Evolutionary conservation across 306 rosid species (phyloP), one percentile per base, ranked within the genome.

Genomic region (Lotus japonicus): DNA sequence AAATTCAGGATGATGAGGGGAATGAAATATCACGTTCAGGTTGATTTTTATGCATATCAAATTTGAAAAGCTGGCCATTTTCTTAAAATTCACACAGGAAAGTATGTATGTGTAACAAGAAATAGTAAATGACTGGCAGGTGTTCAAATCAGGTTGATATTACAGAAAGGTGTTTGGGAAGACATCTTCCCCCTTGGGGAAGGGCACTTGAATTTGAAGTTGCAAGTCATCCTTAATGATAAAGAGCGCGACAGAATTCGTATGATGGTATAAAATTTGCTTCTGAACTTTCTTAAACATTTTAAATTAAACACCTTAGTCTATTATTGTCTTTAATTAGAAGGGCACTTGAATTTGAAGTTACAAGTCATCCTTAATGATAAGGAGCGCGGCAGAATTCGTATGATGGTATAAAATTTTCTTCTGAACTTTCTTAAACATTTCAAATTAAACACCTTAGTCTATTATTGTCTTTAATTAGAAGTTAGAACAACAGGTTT

Each of bases 101-200:
- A 68, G 49, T 23, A 11, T 39, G 48, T 80, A 55, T 57, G 44
- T 80, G 71, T 70, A 64, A 78, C 66, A 50, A 45, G 58, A 50
- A 59, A 66, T 39, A 55, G 61, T 70, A 49, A 78, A 39, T 80
- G 68, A 63, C 54, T 76, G 63, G 76, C 86, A 90, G 96, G 82
- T 56, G 43, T 94, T 79, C 84, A 84, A 55, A 72, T 77, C 17
- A 90, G 82, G 72, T 78, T 87, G 69, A 84, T 88, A 44, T 84
- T 95, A 51, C 96, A 88, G 72, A 90, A 81, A 73, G 96, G 96
- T 64, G 66, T 79, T 46, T 90, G 92, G 96, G 96, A 95, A 65
- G 88, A 87, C 41, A 61, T 66, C 3, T 90, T 90, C 75, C 82
- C 89, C 21, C 89, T 95, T 39, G 96, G 92, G 26, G 87, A 73